Evolutionary conservation across 768 basidiomycete genomes (phyloP), one percentile per base, ranked within the genome.

Genomic region (Lactifluus pinguis): DNA sequence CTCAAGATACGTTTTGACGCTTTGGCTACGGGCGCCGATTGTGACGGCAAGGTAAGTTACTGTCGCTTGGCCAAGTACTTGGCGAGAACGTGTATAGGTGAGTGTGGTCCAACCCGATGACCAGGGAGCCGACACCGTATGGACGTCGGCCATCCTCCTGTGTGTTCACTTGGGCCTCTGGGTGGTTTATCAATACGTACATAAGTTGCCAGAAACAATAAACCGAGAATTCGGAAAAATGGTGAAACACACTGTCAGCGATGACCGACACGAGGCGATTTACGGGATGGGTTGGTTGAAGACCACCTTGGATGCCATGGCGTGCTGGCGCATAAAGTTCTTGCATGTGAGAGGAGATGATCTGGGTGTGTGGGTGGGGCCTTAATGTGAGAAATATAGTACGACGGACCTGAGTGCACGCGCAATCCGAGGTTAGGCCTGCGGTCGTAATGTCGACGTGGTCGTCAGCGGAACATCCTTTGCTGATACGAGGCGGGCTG

Each of bases 381-480:
- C 8, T 11, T 6, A 19, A 25, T 19, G 15, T 5, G 10, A n/a
- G 11, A n/a, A 34, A 14, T 51, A n/a, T 14, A 21, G 5, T 2
- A 14, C 19, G 49, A 73, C 80, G 62, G 66, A 94, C n/a, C 95
- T 95, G 72, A 99, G 98, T 51, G 95, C 97, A 72, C 97, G 89
- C 48, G 97, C 97, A n/a, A 77, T 99, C 97, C 49, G 91, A 25
- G 25, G 97, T 99, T 64, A 99, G 77, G n/a, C 97, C 97, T 53
- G 97, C 97, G 72, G 98, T 98, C 52, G 94, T 95, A 69, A 99
- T 93, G n/a, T 95, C 97, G 67, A 97, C 86, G 76, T 99, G 97
- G 74, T 98, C 94, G 71, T 99, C 97, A 84, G 25, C 94, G 83
- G 74, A 95, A 97, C 87, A 98, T 90, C 82, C 98, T 98, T 78